These are phyloP conservation scores for Prototheca wickerhamii DNA, from an alignment of 163 green algal genomes.

Conservation along the genomic window DNA sequence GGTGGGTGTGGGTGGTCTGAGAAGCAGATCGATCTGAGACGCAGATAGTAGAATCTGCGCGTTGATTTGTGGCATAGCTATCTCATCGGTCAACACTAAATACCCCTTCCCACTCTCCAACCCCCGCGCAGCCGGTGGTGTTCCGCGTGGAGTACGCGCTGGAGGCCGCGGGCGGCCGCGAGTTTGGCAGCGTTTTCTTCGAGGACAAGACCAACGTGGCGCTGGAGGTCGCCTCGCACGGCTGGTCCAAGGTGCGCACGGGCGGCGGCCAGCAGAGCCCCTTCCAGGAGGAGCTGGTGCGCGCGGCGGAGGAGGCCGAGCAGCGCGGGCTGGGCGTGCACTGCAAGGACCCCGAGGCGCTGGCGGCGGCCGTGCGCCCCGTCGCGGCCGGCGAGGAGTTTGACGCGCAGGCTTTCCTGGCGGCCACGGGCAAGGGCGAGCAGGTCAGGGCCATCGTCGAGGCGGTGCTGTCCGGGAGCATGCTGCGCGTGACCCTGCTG, in stretches of 20 bases:
- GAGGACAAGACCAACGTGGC: constrained; percentile 44
- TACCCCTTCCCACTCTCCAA: too few relatives aligned
- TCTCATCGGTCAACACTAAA: not conserved
- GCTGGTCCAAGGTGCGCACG: constrained; percentile 73
- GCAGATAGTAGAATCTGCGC: not conserved
- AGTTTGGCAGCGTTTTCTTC: constrained; percentile 88
- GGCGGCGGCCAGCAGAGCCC: constrained; percentile 57
- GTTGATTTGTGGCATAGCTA: not conserved
- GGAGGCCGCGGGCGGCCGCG: constrained; percentile 63
- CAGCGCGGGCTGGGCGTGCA: constrained; percentile 48
- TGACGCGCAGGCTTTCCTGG: constrained; percentile 54
- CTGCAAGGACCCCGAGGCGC: constrained; percentile 43
- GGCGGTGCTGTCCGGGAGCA: constrained; percentile 59
- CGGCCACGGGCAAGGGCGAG: constrained; percentile 67
- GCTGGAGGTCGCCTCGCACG: constrained; percentile 49
- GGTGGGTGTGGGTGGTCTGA: not conserved
- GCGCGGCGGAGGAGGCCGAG: constrained; percentile 55
- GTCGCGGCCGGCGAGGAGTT: constrained; percentile 29
- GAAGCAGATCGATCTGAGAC: not conserved
- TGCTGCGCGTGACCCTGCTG: constrained; percentile 67
- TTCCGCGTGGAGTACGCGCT: constrained; percentile 92
- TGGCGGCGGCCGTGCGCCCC: constrained; percentile 16
- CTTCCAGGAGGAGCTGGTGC: constrained; percentile 65
- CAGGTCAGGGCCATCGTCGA: constrained; percentile 76
- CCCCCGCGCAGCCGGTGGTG: constrained; percentile 41